Percentiles rank a stretch among this genome's conserved stretches.
phyloP scores from a whole-genome alignment of 169 alveolate genomes.

The Eimeria maxima region DNA sequence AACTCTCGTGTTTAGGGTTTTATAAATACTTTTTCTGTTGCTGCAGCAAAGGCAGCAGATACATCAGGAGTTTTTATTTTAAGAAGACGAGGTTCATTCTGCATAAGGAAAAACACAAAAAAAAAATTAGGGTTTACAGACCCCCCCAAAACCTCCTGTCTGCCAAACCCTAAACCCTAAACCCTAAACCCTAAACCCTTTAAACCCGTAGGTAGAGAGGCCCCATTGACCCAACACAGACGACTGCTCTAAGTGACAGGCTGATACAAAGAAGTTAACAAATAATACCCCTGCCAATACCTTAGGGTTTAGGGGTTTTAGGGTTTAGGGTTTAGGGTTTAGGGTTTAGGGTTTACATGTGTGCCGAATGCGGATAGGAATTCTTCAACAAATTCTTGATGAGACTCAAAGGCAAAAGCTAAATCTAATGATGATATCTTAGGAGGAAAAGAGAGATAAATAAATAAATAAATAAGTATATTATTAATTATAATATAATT shows the following conservation, averaged over 20 bases:
- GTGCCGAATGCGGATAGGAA: background rate
- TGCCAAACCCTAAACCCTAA: background rate
- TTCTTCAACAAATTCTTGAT: background rate
- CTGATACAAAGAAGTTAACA: too few relatives aligned
- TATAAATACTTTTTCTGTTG: background rate
- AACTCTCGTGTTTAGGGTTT: background rate
- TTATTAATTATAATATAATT: background rate
- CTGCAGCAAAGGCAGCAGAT: background rate
- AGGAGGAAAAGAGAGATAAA: background rate
- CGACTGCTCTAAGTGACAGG: background rate
- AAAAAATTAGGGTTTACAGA: background rate
- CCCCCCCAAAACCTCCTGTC: too few relatives aligned
- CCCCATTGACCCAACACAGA: too few relatives aligned
- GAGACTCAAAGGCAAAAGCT: background rate
- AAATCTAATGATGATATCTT: background rate
- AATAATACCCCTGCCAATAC: background rate
- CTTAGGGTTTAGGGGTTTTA: conserved; percentile 19
- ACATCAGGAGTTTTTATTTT: background rate
- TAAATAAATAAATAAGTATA: background rate
- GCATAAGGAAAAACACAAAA: background rate
- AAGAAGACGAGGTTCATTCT: conserved; percentile 24
- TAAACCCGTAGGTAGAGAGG: background rate
- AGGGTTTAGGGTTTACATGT: background rate
- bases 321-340: conserved; percentile 40
- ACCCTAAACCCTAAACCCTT: background rate